Percentiles rank a stretch among this genome's conserved stretches.
Conservation (phyloP, 1,284 basidiomycete species). For the Mycosarcoma maydis region DNA sequence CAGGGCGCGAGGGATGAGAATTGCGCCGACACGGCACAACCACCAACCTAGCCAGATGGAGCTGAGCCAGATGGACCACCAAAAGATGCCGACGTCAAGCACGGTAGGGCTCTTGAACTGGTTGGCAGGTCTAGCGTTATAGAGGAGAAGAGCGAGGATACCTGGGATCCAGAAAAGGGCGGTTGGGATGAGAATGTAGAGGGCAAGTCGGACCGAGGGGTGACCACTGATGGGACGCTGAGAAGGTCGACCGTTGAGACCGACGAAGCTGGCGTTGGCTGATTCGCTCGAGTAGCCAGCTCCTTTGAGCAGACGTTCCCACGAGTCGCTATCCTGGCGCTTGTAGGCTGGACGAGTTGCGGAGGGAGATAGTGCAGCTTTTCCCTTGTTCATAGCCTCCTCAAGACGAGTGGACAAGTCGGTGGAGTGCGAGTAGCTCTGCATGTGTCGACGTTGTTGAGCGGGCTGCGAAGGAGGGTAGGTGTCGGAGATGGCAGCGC, state of each 20-base stretch:
- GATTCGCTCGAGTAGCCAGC: constrained; percentile 40
- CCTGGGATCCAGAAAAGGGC: constrained; percentile 69
- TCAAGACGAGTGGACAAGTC: constrained; percentile 21
- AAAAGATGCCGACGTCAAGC: constrained; percentile 74
- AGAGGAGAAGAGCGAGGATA: constrained; percentile 76
- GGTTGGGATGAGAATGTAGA: constrained; percentile 48
- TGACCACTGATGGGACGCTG: constrained; percentile 13
- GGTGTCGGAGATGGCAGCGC: constrained; percentile 22
- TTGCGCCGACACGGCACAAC: constrained; percentile 77
- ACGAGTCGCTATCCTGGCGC: constrained; percentile 48
- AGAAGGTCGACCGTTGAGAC: constrained; percentile 31
- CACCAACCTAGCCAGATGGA: constrained; percentile 88
- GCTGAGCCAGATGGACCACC: constrained; percentile 88
- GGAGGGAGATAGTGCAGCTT: constrained; percentile 6
- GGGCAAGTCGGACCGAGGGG: constrained; percentile 27
- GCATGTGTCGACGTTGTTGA: constrained; percentile 5
- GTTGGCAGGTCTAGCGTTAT: constrained; percentile 70
- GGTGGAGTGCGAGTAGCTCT: constrained; percentile 22
- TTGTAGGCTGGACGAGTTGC: constrained; percentile 21
- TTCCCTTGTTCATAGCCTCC: constrained; percentile 11
- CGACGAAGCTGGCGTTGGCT: constrained; percentile 44
- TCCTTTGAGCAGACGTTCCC: constrained; percentile 47
- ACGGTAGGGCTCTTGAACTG: constrained; percentile 68
- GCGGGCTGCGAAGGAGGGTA: constrained; percentile 17
- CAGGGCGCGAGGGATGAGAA: constrained; percentile 51